A percentile compares a stretch with the other conserved stretches of the same genome.
Evolutionary conservation across 768 basidiomycete genomes (phyloP).

Genomic region (Tricholoma sp.): DNA sequence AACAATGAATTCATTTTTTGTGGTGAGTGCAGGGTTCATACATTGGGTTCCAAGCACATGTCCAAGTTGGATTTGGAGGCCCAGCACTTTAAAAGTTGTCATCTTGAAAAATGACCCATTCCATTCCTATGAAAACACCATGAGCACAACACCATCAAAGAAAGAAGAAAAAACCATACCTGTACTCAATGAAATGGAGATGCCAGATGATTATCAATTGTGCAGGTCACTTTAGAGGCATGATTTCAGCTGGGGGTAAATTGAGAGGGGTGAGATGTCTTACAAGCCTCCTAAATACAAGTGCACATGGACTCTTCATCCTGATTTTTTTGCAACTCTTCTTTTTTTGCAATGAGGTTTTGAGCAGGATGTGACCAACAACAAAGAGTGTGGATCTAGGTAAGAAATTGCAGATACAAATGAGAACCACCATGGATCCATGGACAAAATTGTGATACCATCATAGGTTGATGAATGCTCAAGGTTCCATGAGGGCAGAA

Average conservation of each 20-base stretch:
- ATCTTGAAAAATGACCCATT: background rate
- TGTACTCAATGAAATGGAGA: background rate
- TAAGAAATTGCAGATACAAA: background rate
- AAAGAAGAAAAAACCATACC: slow-evolving; percentile 1
- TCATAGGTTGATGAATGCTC: background rate
- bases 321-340: background rate
- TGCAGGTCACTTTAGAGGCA: slow-evolving; percentile 1
- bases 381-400: background rate
- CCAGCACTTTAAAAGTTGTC: background rate
- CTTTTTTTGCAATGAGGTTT: background rate
- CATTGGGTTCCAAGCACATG: background rate
- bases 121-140: background rate
- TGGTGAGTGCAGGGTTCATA: background rate
- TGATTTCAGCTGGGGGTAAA: background rate
- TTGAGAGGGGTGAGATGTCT: background rate
- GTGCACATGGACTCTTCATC: background rate
- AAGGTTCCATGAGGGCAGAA: background rate
- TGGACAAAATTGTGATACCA: background rate
- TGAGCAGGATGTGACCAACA: background rate
- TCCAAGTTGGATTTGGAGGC: background rate
- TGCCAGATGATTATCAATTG: background rate
- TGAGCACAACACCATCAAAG: background rate
- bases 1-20: background rate
- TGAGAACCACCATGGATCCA: background rate
- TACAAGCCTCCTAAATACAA: background rate